Evolutionary conservation across 805 yeast species (phyloP).

Genomic region (Metschnikowia matae): DNA sequence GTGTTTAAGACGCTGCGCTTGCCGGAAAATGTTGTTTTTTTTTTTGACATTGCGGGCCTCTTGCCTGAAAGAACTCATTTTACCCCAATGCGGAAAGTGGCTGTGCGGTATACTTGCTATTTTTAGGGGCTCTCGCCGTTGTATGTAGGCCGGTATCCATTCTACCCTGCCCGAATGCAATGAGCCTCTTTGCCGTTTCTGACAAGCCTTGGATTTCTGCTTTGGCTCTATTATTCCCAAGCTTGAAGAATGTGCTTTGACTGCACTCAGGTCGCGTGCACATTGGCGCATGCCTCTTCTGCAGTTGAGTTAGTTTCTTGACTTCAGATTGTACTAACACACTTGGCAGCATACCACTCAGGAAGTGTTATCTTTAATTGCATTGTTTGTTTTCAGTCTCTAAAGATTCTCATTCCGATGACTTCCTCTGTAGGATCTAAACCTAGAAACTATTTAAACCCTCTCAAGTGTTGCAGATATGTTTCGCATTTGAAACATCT

Average conservation of each 20-base stretch:
- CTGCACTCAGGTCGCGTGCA: neutral
- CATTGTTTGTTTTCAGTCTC: neutral
- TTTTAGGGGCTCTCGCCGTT: neutral
- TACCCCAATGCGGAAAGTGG: constrained; percentile 3
- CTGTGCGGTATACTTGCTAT: constrained; percentile 1
- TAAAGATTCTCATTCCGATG: neutral
- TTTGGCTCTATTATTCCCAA: neutral
- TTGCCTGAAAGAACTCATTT: neutral
- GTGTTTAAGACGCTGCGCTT: neutral
- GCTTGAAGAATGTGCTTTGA: neutral
- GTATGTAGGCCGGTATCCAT: neutral
- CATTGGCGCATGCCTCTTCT: neutral
- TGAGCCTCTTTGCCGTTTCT: neutral
- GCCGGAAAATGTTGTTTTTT: neutral
- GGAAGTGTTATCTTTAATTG: neutral
- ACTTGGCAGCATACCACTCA: neutral
- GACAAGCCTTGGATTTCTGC: neutral
- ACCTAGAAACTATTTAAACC: neutral
- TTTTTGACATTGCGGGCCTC: neutral
- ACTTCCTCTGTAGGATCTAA: too few relatives aligned
- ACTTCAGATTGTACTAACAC: neutral
- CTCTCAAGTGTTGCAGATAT: neutral
- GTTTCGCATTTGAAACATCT: constrained; percentile 2
- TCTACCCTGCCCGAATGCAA: neutral
- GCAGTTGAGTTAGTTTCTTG: neutral